Base-by-base conservation (phyloP, 257 asterid genomes). In the Pogostemon cablin region DNA sequence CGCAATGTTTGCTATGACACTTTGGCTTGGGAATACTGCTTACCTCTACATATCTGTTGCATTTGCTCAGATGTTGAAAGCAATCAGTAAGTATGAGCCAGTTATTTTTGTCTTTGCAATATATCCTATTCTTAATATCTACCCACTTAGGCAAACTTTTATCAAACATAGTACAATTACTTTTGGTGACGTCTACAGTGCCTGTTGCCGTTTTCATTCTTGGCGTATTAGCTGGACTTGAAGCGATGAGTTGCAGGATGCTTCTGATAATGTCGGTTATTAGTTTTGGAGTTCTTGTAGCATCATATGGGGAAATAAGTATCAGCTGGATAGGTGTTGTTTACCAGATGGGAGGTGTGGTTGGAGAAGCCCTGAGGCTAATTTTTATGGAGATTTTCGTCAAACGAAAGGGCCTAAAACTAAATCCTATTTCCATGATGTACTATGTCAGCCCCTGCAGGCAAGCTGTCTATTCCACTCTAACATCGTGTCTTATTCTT, bases 361-460 rank as follows among this genome's bases (percentile, higher is more conserved):
- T 95, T 55, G 99, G 98, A 66, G 99, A 95, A 86, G 98, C 99
- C 79, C 72, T 95, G 76, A 89, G 99, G 82, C 87, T 91, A 65
- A 88, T 95, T 77, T 91, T 95, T 73, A 88, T 95, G 96, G 99
- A 95, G 83, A 86, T 95, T 79, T 81, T 95, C 54, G 98, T 95
- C 67, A 95, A 95, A 83, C 78, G 92, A 74, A 95, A 95, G 87
- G 96, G 99, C 49, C 79, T 95, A 70, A 91, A 95, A 78, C 75
- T 95, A 68, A 95, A 91, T 76, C 98, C 99, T 40, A 79, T 95
- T 75, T 91, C 99, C 46, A 75, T 95, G 84, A 95, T 95, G 99
- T 95, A 95, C 83, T 95, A 95, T 50, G 96, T 95, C 62, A 95
- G 99, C 83, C 99, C 99, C 9, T 95, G 98, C 98, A 95, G 99